Evolutionary conservation across 2,329 filamentous ascomycete genomes (phyloP), one percentile per base, ranked within the genome.

Genomic region (Fusarium agapanthi): DNA sequence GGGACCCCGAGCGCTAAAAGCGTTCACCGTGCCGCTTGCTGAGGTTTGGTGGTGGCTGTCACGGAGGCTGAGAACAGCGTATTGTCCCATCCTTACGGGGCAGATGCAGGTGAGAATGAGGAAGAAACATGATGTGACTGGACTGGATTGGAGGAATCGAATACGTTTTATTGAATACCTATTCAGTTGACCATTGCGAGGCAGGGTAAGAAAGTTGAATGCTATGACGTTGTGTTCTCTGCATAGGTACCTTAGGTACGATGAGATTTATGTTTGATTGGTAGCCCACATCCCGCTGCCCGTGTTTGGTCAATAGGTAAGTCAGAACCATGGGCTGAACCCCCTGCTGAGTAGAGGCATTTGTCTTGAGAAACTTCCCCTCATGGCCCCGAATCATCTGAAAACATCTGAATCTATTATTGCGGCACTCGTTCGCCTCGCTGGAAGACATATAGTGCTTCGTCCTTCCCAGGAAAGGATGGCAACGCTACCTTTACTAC

Each of bases 401-500:
- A 15, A 24, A 26, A 10, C 26, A 40, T 51, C 58, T 32, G 13
- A 11, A 38, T 53, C 58, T 71, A 69, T 69, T 73, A 65, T 32
- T 35, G 41, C 12, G 79, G 79, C 26, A 80, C 83, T 67, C 82
- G 79, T n/a, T 82, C 76, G 22, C 85, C 84, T 60, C 86, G 79
- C 75, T 88, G 85, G 73, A 92, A 94, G 26, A 93, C 86, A 80
- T 90, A 94, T 61, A 94, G 77, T 1, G 90, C 92, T 81, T 95
- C 92, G 75, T 95, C 92, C 80, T 94, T 94, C 34, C 90, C 92
- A 6, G 91, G 89, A 81, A 94, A 94, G 79, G 91, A 93, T 28
- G 92, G 92, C 77, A 95, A 79, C 8, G 92, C 87, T 69, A 94
- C 85, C 82, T 92, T 90, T 20, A 88, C 85, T 6, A 88, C 84